Evolutionary conservation across 2,329 filamentous ascomycete species (phyloP).

Genomic region (Verticillium klebahnii): DNA sequence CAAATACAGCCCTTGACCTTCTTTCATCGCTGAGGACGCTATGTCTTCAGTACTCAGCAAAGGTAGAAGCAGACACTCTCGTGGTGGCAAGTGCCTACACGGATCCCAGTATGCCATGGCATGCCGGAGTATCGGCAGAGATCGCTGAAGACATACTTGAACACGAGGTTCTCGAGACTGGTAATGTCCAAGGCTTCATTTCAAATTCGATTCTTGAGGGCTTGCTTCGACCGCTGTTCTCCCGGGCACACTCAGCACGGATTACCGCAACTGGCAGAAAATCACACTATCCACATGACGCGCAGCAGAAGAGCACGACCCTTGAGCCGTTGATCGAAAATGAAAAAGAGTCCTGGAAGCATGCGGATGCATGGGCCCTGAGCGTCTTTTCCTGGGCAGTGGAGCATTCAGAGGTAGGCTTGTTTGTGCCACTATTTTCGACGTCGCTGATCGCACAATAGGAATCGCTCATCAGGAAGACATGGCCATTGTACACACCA

Average conservation of each 20-base stretch:
- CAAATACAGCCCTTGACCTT: not conserved
- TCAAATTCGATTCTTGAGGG: constrained; percentile 53
- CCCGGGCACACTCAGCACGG: constrained; percentile 44
- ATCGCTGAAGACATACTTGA: not conserved
- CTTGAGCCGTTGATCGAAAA: not conserved
- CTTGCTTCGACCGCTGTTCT: constrained; percentile 66
- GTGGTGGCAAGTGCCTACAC: not conserved
- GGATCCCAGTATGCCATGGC: not conserved
- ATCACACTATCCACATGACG: constrained; percentile 36
- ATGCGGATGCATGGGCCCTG: not conserved
- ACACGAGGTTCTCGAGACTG: constrained; percentile 7
- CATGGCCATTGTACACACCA: constrained; percentile 68
- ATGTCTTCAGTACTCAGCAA: not conserved
- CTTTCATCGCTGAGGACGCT: not conserved
- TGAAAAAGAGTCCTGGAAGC: not conserved
- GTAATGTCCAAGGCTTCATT: constrained; percentile 32
- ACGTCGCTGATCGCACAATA: constrained; percentile 17
- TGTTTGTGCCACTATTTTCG: constrained; percentile 11
- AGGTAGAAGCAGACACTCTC: not conserved
- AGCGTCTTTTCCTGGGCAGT: constrained; percentile 60
- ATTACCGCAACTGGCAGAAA: constrained; percentile 56
- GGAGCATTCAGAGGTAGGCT: constrained; percentile 40
- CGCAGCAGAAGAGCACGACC: constrained; percentile 3
- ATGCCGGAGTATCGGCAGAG: not conserved
- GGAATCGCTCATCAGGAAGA: constrained; percentile 38